A percentile compares a stretch with the other conserved stretches of the same genome.
Conservation (phyloP, 192 early-diverging fungal genomes). For the Polychytrium aggregatum region DNA sequence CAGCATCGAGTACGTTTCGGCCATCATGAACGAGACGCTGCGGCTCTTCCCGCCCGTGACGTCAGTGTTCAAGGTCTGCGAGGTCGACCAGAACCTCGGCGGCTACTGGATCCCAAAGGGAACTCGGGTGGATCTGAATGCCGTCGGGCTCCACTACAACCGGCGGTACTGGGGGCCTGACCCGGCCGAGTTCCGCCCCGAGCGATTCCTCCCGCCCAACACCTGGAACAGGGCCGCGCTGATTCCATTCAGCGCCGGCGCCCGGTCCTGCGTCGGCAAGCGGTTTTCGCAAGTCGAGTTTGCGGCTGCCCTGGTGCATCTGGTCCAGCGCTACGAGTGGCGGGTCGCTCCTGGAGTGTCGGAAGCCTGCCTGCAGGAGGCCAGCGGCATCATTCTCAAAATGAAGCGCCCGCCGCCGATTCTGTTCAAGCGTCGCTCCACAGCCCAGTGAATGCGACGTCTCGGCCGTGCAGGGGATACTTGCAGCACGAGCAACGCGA, state of each 20-base stretch:
- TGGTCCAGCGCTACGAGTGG: no score
- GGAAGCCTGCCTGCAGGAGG: no score
- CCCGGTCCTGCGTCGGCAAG: slow-evolving; percentile 23
- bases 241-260: slow-evolving; percentile 17
- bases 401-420: no score
- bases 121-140: slow-evolving; percentile 4
- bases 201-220: slow-evolving; percentile 4
- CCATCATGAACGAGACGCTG: slow-evolving; percentile 28
- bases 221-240: slow-evolving; percentile 6
- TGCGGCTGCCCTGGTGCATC: slow-evolving; percentile 6
- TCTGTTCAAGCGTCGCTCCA: no score
- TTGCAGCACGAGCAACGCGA: no score
- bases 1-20: no score
- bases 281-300: slow-evolving; percentile 26
- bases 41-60: slow-evolving; percentile 17
- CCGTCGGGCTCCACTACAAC: slow-evolving; percentile 6
- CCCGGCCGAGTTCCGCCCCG: slow-evolving; percentile 4
- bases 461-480: no score
- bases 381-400: no score
- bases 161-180: slow-evolving; percentile 8
- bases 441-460: no score
- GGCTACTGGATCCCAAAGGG: slow-evolving; percentile 4
- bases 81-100: slow-evolving; percentile 6
- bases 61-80: slow-evolving; percentile 12
- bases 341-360: no score